Percentiles rank a stretch among this genome's conserved stretches.
Evolutionary conservation across 768 basidiomycete species (phyloP).

Genomic region (Suillus variegatus): DNA sequence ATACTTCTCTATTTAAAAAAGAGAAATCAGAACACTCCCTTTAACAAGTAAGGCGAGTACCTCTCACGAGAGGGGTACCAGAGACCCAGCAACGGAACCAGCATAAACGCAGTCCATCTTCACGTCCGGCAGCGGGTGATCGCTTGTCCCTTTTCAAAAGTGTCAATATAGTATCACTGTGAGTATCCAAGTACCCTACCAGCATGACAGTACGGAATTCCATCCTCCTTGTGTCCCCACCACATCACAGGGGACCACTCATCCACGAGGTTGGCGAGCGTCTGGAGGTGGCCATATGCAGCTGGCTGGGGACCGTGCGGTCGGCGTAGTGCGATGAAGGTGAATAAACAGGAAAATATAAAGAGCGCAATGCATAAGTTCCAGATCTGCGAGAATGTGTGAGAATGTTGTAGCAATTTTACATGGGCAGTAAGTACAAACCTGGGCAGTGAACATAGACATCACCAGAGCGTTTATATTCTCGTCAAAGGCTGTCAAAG

Average conservation of each 20-base stretch:
- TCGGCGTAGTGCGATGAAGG: background rate
- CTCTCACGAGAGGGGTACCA: too few species aligned
- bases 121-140: background rate
- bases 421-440: conserved; percentile 2
- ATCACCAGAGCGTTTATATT: too few species aligned
- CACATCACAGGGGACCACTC: background rate
- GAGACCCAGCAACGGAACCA: background rate
- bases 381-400: conserved; percentile 20
- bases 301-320: background rate
- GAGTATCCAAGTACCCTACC: background rate
- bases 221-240: background rate
- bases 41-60: too few species aligned
- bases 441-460: conserved; percentile 30
- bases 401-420: background rate
- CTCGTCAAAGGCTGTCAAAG: too few species aligned
- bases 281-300: background rate
- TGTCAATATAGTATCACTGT: background rate
- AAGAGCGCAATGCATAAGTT: conserved; percentile 17
- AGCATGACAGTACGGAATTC: background rate
- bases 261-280: background rate
- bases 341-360: background rate
- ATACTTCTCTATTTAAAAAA: background rate
- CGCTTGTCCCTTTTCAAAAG: background rate
- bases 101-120: conserved; percentile 22
- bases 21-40: too few species aligned